Conservation (phyloP, 73 alveolate species). For the Paramecium primaurelia region DNA sequence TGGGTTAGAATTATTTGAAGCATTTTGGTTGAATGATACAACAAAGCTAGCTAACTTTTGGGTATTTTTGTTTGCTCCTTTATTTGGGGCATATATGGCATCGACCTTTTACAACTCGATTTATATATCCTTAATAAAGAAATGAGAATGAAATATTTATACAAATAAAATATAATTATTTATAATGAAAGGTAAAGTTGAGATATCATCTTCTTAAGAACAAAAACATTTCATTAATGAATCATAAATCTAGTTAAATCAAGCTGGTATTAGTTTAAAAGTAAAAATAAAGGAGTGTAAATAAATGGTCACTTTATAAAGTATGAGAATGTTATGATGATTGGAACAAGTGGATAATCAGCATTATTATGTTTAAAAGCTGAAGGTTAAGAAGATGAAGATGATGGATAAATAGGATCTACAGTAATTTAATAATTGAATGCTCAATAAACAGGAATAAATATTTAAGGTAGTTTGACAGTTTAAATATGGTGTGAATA, state of each 20-base stretch:
- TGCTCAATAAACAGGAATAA: neutral
- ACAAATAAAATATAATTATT: neutral
- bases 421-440: neutral
- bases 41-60: neutral
- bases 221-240: neutral
- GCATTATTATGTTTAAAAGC: neutral
- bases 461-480: neutral
- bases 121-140: neutral
- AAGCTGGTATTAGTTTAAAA: neutral
- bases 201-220: neutral
- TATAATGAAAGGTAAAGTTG: neutral
- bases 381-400: neutral
- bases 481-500: neutral
- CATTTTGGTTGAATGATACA: constrained; percentile 38
- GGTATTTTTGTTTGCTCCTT: constrained; percentile 31
- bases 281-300: neutral
- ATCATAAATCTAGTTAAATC: neutral
- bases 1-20: constrained; percentile 34
- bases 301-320: neutral
- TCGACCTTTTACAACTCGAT: neutral
- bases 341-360: neutral
- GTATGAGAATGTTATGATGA: neutral
- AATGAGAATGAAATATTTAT: neutral
- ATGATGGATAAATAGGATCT: neutral
- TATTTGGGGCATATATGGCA: constrained; percentile 32